phyloP scores from a whole-genome alignment of 2,329 filamentous ascomycete species.

The Botrytis pseudocinerea region DNA sequence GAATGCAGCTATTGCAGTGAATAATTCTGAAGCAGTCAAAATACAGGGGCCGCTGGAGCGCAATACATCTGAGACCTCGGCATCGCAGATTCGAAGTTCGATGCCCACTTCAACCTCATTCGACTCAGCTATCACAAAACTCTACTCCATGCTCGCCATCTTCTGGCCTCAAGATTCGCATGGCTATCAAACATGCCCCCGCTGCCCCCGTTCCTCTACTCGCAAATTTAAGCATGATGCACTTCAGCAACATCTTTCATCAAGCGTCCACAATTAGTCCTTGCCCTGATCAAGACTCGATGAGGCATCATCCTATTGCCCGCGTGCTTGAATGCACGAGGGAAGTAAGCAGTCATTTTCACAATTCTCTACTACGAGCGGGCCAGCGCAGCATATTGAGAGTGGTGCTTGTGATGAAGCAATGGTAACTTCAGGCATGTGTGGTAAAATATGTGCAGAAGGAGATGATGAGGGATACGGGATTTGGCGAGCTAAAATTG shows the following conservation, averaged over 20 bases:
- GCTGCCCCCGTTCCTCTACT: constrained; percentile 23
- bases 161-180: constrained; percentile 15
- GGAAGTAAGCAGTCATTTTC: constrained; percentile 16
- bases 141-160: constrained; percentile 19
- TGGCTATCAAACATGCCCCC: constrained; percentile 24
- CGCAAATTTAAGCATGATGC: constrained; percentile 23
- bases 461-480: constrained; percentile 21
- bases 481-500: constrained; percentile 22
- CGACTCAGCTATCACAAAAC: constrained; percentile 21
- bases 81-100: constrained; percentile 26
- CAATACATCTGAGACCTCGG: constrained; percentile 24
- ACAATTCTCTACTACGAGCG: constrained; percentile 23
- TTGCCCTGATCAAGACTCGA: constrained; percentile 18
- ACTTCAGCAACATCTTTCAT: constrained; percentile 26
- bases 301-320: constrained; percentile 26
- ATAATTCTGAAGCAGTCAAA: constrained; percentile 5
- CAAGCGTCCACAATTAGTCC: constrained; percentile 25
- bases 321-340: constrained; percentile 23
- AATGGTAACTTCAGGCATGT: constrained; percentile 15
- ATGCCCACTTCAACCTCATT: constrained; percentile 26
- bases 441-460: constrained; percentile 25
- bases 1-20: not conserved
- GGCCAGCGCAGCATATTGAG: constrained; percentile 26
- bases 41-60: constrained; percentile 19
- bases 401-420: constrained; percentile 25